Percentiles rank a stretch among this genome's conserved stretches.
phyloP scores from a whole-genome alignment of 176 grass and related monocot species.

The bread wheat (Triticum aestivum) region IWGSC_CS_RefSeq_v2.1 NC_057809.1:433097625-433098124 shows the following conservation, averaged over 20 bases:
- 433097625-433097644: constrained; percentile 74
- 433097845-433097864: constrained; percentile 80
- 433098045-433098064: not conserved
- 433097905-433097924: constrained; percentile 69
- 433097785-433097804: constrained; percentile 78
- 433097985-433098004: constrained; percentile 1
- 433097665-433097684: constrained; percentile 71
- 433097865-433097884: constrained; percentile 84
- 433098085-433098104: not conserved
- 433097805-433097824: constrained; percentile 97
- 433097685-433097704: constrained; percentile 90
- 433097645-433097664: constrained; percentile 92
- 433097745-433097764: constrained; percentile 85
- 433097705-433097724: constrained; percentile 74
- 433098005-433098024: not conserved
- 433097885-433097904: constrained; percentile 59
- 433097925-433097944: constrained; percentile 6
- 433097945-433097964: not conserved
- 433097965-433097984: constrained; percentile 2
- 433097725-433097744: constrained; percentile 76
- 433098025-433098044: not conserved
- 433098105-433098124: not conserved
- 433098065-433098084: not conserved
- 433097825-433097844: constrained; percentile 90
- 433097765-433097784: constrained; percentile 96